Evolutionary conservation across 352 stramenopile species (phyloP).

Genomic region (Discostella stelligera): DNA sequence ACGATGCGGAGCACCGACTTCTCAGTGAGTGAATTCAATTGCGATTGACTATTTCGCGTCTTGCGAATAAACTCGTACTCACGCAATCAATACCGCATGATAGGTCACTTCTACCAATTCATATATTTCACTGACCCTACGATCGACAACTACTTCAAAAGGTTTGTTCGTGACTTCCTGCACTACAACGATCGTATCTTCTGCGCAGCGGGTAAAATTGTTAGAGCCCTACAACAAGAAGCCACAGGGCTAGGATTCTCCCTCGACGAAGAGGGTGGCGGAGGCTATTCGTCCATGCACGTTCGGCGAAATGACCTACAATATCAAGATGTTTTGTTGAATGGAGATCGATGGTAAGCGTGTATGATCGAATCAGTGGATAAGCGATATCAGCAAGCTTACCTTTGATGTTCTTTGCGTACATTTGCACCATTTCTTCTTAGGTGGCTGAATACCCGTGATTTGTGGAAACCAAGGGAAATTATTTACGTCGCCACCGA

Average conservation of each 20-base stretch:
- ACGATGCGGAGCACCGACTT: conserved; percentile 61
- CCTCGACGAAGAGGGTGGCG: conserved; percentile 52
- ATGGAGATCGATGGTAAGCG: conserved; percentile 48
- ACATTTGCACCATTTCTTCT: no score
- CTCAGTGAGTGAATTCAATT: conserved; percentile 36
- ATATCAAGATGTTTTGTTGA: conserved; percentile 57
- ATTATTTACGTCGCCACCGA: conserved; percentile 81
- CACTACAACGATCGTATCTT: conserved; percentile 73
- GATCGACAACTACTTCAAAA: conserved; percentile 55
- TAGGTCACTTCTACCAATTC: conserved; percentile 69
- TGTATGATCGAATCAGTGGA: conserved; percentile 1
- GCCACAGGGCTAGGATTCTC: conserved; percentile 41
- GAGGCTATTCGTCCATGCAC: conserved; percentile 51
- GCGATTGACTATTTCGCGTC: not conserved
- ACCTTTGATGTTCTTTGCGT: no score
- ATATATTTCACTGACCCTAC: conserved; percentile 52
- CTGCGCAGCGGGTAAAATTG: conserved; percentile 66
- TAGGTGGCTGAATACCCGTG: conserved; percentile 48
- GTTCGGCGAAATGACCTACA: conserved; percentile 55
- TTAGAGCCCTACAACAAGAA: conserved; percentile 50
- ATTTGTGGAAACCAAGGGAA: conserved; percentile 46
- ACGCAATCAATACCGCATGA: not conserved
- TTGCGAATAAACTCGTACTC: not conserved
- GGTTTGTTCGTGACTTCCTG: conserved; percentile 72
- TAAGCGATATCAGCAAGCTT: no score